Percentiles rank a stretch among this genome's conserved stretches.
Conservation (phyloP, 441 rosid species). For the Manihot esculenta region DNA sequence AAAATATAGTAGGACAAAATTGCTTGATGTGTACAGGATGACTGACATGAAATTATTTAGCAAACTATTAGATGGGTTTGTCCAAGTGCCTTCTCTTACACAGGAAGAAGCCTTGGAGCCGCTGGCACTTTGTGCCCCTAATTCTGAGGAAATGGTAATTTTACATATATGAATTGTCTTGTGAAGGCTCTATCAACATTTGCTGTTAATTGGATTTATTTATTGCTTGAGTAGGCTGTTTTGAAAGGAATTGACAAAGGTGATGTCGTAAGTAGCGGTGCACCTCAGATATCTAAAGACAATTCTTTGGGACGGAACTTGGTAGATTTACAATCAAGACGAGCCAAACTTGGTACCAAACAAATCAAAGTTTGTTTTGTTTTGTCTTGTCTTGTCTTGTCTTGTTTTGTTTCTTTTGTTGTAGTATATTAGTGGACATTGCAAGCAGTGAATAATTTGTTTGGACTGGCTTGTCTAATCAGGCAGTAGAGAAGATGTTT, state of each 20-base stretch:
- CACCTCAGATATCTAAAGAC: slow-evolving; percentile 82
- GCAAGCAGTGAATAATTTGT: slow-evolving; percentile 16
- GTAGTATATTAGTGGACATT: slow-evolving; percentile 16
- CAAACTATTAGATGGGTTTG: slow-evolving; percentile 54
- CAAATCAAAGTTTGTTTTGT: slow-evolving; percentile 21
- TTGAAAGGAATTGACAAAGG: slow-evolving; percentile 89
- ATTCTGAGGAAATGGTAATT: slow-evolving; percentile 77
- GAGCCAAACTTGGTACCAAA: slow-evolving; percentile 62
- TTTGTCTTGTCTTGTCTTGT: slow-evolving; percentile 10
- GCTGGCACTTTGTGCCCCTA: slow-evolving; percentile 71
- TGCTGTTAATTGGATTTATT: slow-evolving; percentile 25
- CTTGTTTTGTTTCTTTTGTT: slow-evolving; percentile 12
- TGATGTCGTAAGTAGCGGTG: slow-evolving; percentile 79
- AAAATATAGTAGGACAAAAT: slow-evolving; percentile 72
- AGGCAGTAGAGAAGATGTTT: slow-evolving; percentile 74
- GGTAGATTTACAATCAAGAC: slow-evolving; percentile 56
- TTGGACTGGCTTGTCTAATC: slow-evolving; percentile 43
- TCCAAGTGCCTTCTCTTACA: slow-evolving; percentile 72
- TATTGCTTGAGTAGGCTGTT: slow-evolving; percentile 47
- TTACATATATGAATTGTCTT: slow-evolving; percentile 4
- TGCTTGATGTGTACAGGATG: slow-evolving; percentile 72
- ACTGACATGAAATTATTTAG: slow-evolving; percentile 47
- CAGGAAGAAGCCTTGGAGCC: slow-evolving; percentile 73
- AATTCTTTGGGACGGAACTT: slow-evolving; percentile 58
- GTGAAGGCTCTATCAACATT: slow-evolving; percentile 19